Percentiles rank a stretch among this genome's conserved stretches.
Evolutionary conservation across 2,329 filamentous ascomycete genomes (phyloP).

Genomic region (Scolecobasidium constrictum): DNA sequence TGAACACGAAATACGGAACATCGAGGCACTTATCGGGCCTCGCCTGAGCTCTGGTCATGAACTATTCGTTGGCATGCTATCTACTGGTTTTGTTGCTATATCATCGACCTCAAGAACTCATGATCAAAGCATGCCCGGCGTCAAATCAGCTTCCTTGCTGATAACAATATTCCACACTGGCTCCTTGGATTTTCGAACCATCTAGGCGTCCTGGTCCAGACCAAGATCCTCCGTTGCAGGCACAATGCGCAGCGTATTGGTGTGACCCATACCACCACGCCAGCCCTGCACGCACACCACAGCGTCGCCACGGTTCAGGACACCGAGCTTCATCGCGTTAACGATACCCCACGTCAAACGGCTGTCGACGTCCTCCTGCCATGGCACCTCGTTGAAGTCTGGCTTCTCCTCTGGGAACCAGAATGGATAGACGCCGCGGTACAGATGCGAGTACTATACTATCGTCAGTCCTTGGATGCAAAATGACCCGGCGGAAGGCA

Average conservation of each 20-base stretch:
- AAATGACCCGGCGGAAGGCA: no score
- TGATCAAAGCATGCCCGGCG: no score
- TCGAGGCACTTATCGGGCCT: no score
- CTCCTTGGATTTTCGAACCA: no score
- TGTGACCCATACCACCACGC: conserved; percentile 86
- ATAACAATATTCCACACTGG: no score
- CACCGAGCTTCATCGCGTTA: conserved; percentile 72
- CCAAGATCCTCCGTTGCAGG: conserved; percentile 39
- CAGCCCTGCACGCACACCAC: conserved; percentile 82
- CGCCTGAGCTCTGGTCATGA: no score
- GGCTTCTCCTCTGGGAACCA: conserved; percentile 87
- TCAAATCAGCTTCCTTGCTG: no score
- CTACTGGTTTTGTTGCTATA: no score
- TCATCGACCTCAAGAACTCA: no score
- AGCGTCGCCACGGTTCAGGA: conserved; percentile 60
- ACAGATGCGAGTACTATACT: conserved; percentile 70
- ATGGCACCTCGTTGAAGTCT: conserved; percentile 84
- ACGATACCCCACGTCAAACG: conserved; percentile 95
- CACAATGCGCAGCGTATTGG: conserved; percentile 59
- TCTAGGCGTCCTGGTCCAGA: conserved; percentile 27
- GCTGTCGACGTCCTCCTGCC: conserved; percentile 97
- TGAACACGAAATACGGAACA: no score
- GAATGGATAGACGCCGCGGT: conserved; percentile 98
- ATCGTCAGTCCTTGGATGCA: background rate
- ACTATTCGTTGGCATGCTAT: no score